Base-by-base conservation (phyloP, 2,329 filamentous ascomycete genomes). In the Aspergillus nomiae region DNA sequence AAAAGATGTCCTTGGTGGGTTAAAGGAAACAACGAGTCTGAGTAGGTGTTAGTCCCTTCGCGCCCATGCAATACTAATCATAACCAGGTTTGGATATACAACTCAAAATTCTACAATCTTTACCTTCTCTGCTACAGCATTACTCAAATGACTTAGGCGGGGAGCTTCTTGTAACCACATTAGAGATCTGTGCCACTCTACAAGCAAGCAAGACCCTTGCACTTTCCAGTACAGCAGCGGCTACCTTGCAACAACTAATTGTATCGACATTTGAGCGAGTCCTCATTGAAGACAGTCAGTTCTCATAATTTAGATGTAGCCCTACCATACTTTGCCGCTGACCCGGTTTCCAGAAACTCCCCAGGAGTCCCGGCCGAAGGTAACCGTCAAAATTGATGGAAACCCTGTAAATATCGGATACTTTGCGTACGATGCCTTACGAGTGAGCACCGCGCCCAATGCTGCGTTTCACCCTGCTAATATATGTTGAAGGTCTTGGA, bases 201-300 rank as follows among this genome's bases (percentile, higher is more conserved):
- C 94, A 98, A 78, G 90, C 88, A 61, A 95, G 91, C 77, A 98
- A 97, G 80, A 96, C 94, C 80, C 88, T 90, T 30, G 93, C 96
- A 58, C 93, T 99, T 70, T 96, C 94, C 74, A 96, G 96, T 71
- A 98, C 96, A 1, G 95, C 95, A 11, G 92, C 94, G 30, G 95
- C 95, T n/a, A 98, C 95, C 2, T 82, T 99, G 59, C 94, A 97
- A 78, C 95, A 98, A 77, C 86, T 99, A 16, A 89, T 98, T 9
- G 92, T 95, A 36, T 90, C 92, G 0, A 91, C 97, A 0, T 98
- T 97, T 77, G 95, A 98, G 75, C 95, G 96, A 76, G 92, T 97
- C 2, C 86, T 89, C 0, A 81, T 82, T 7, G 93, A 97, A 81
- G 93, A 97, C 75, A 89, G 89, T 90, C 78, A 76, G 87, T 83